Conservation (phyloP, 805 yeast species). For the Cyberlindnera nakhonratchasimensis region DNA sequence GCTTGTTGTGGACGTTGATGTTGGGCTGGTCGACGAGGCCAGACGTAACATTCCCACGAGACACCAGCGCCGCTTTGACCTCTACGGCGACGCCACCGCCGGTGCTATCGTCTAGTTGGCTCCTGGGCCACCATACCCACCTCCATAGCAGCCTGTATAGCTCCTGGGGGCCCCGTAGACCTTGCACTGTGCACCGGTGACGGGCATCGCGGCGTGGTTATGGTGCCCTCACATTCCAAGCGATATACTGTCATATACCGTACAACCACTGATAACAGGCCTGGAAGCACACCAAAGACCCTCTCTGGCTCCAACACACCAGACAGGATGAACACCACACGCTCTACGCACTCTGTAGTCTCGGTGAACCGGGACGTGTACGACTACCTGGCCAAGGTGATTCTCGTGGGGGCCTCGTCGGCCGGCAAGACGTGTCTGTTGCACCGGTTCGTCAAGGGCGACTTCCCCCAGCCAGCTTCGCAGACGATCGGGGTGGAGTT, state of each 20-base stretch:
- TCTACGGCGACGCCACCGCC: constrained; percentile 34
- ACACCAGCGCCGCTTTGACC: constrained; percentile 66
- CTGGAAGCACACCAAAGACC: no score
- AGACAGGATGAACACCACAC: constrained; percentile 3
- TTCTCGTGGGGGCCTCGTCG: constrained; percentile 41
- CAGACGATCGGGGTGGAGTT: constrained; percentile 42
- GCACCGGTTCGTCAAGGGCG: constrained; percentile 32
- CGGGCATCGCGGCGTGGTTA: no score
- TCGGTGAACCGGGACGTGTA: constrained; percentile 21
- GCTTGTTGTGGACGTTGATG: constrained; percentile 64
- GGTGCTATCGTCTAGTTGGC: constrained; percentile 23
- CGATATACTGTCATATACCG: no score
- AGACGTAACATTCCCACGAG: constrained; percentile 65
- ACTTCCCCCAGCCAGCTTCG: constrained; percentile 20
- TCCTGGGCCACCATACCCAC: no score
- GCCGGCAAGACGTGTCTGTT: constrained; percentile 44
- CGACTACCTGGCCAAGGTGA: constrained; percentile 38
- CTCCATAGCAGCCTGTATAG: neutral
- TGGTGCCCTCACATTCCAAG: constrained; percentile 1
- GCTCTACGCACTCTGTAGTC: constrained; percentile 4
- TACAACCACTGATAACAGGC: neutral
- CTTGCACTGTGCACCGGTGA: no score
- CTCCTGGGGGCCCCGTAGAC: no score
- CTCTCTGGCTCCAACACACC: no score
- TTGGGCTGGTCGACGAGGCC: constrained; percentile 47